Evolutionary conservation across 495 filamentous ascomycete species (phyloP), one percentile per base, ranked within the genome.

Genomic region (Penicillium crystallinum): DNA sequence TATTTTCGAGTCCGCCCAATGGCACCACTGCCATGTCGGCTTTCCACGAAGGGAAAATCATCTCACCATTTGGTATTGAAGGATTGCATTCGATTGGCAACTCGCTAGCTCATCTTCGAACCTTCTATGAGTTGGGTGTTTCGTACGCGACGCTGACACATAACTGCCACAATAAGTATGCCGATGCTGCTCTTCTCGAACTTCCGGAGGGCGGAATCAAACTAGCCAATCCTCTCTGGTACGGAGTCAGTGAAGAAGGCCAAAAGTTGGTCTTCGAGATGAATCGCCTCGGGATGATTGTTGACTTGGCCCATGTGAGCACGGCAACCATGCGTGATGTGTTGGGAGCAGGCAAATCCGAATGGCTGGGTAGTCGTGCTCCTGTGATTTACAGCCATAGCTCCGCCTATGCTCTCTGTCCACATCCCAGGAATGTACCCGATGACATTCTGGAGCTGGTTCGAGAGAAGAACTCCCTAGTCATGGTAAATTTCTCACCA

Each of bases 71-170:
- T 12, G 89, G 84, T 12, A 88, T 97, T 22, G 93, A 98, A 70
- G 93, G 93, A 4, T 80, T 98, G 1, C 93, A 98, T 65, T 91
- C 96, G 57, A 95, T 98, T 52, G 92, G 90, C 34, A 96, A 96
- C 74, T 88, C 85, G 0, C 68, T 86, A 9, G 78, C 89, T 17
- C 88, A 84, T 45, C 75, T 97, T 17, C 84, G 93, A 3, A 75
- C 79, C 7, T 95, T 82, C 64, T 72, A 91, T 63, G 73, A 75
- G 3, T 74, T 93, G 11, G 93, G 92, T n/a, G 91, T 95, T 7
- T 84, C 89, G 36, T 97, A 97, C 57, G 85, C 87, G 6, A 97
- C 92, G 0, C 70, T 98, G 11, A 95, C 89, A 3, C 91, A 95
- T 70, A 95, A 95, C 71, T 98, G 93, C 73, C 88, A 91, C 64